Conservation (phyloP, 495 filamentous ascomycete species). For the Neurospora sp. region DNA sequence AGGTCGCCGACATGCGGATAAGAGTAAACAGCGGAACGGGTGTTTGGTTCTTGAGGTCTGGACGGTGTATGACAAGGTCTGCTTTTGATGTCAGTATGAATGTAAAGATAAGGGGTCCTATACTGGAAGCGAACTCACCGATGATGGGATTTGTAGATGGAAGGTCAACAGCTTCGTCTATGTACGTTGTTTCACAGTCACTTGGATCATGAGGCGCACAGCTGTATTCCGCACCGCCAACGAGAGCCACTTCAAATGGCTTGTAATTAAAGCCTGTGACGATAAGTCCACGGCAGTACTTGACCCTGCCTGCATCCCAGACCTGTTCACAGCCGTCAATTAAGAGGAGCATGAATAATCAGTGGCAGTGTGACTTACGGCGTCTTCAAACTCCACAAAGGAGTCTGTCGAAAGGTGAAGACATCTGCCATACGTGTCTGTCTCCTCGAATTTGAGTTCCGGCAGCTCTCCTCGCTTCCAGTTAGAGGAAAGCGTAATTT, state of each 20-base stretch:
- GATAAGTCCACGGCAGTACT: constrained; percentile 31
- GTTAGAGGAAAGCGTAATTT: constrained; percentile 18
- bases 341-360: too few relatives aligned
- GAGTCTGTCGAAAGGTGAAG: constrained; percentile 32
- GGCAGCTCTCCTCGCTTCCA: constrained; percentile 16
- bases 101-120: neutral
- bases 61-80: constrained; percentile 36
- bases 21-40: constrained; percentile 29
- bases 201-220: constrained; percentile 17
- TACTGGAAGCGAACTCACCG: constrained; percentile 15
- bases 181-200: constrained; percentile 31
- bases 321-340: constrained; percentile 21
- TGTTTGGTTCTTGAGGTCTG: constrained; percentile 18
- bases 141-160: constrained; percentile 31
- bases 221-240: constrained; percentile 3
- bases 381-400: constrained; percentile 38
- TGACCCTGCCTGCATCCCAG: constrained; percentile 19
- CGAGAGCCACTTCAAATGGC: constrained; percentile 28
- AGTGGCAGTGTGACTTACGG: constrained; percentile 14
- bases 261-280: constrained; percentile 26
- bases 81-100: neutral
- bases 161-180: constrained; percentile 1
- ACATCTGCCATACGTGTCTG: constrained; percentile 28
- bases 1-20: constrained; percentile 34
- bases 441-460: constrained; percentile 14